Evolutionary conservation across 441 rosid genomes (phyloP).

Genomic region (Euphorbia corollata): DNA sequence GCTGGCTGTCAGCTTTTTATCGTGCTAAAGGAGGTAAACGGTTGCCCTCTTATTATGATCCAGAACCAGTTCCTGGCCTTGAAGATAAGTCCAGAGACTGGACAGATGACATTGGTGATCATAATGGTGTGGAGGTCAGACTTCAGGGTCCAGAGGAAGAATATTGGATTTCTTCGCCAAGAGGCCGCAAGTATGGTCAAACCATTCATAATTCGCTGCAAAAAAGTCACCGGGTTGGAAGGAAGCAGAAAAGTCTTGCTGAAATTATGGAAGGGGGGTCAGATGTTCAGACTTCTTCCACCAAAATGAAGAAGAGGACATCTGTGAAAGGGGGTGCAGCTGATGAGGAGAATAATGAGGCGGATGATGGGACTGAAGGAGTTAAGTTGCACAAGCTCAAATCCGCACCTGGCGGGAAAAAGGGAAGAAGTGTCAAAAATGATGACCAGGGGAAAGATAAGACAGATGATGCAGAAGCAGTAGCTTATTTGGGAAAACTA

Average conservation of each 20-base stretch:
- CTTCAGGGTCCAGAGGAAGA: conserved; percentile 39
- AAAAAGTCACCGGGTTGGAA: conserved; percentile 28
- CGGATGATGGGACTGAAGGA: neutral
- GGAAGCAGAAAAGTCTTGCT: conserved; percentile 82
- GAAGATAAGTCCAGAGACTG: conserved; percentile 37
- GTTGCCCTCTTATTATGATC: conserved; percentile 37
- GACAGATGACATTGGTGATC: conserved; percentile 11
- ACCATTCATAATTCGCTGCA: too few relatives aligned
- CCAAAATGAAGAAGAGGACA: conserved; percentile 32
- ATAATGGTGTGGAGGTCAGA: conserved; percentile 10
- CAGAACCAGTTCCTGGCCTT: conserved; percentile 44
- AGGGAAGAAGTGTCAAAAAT: too few relatives aligned
- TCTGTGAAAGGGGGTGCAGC: neutral
- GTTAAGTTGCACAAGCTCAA: too few relatives aligned
- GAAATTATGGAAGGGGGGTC: conserved; percentile 48
- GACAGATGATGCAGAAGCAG: too few relatives aligned
- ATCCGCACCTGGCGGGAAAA: too few relatives aligned
- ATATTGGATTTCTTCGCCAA: conserved; percentile 32
- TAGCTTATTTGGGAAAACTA: too few relatives aligned
- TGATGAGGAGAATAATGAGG: too few relatives aligned
- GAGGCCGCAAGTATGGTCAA: conserved; percentile 19
- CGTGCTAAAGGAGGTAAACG: conserved; percentile 33
- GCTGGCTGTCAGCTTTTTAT: conserved; percentile 54
- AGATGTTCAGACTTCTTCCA: conserved; percentile 17
- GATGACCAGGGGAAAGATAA: too few relatives aligned